These are phyloP conservation scores for Coniochaeta sp. DNA, from an alignment of 2,329 filamentous ascomycete species.

Conservation along the genomic window DNA sequence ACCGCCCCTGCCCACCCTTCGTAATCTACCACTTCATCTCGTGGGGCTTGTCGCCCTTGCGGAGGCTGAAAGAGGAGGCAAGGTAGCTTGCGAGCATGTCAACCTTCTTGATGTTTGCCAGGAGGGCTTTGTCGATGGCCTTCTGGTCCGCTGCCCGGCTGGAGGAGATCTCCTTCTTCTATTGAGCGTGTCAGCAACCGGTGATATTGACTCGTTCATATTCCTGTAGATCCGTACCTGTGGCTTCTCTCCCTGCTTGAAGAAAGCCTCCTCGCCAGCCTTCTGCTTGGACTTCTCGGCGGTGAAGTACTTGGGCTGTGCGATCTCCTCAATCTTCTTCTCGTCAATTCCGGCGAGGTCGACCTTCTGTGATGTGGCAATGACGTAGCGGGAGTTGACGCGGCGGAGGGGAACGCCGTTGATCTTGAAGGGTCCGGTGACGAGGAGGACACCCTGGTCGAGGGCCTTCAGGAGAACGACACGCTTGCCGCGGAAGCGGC, in stretches of 20 bases:
- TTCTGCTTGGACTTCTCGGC: conserved; percentile 93
- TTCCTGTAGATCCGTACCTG: conserved; percentile 56
- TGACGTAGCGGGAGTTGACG: conserved; percentile 90
- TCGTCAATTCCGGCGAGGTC: conserved; percentile 80
- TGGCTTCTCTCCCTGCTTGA: conserved; percentile 97
- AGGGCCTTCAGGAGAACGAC: conserved; percentile 98
- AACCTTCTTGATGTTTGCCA: conserved; percentile 98
- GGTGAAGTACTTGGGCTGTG: conserved; percentile 85
- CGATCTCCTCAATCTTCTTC: conserved; percentile 78
- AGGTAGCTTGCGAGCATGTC: conserved; percentile 91
- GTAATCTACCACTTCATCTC: conserved; percentile 94
- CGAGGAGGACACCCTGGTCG: conserved; percentile 94
- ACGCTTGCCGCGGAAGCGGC: conserved; percentile 99
- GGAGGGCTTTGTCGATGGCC: conserved; percentile 91
- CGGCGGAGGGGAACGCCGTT: conserved; percentile 97
- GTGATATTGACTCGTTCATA: not conserved
- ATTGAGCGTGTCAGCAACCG: conserved; percentile 18
- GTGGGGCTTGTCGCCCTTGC: conserved; percentile 99
- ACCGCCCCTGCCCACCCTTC: not conserved
- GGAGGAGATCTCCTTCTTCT: conserved; percentile 97
- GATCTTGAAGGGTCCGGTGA: conserved; percentile 99
- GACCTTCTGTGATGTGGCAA: conserved; percentile 81
- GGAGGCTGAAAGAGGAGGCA: conserved; percentile 91
- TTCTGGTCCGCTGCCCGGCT: conserved; percentile 96
- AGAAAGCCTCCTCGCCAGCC: conserved; percentile 96